Conservation (phyloP, 108 stramenopile genomes). For the Cyclostephanos tholiformis region DNA sequence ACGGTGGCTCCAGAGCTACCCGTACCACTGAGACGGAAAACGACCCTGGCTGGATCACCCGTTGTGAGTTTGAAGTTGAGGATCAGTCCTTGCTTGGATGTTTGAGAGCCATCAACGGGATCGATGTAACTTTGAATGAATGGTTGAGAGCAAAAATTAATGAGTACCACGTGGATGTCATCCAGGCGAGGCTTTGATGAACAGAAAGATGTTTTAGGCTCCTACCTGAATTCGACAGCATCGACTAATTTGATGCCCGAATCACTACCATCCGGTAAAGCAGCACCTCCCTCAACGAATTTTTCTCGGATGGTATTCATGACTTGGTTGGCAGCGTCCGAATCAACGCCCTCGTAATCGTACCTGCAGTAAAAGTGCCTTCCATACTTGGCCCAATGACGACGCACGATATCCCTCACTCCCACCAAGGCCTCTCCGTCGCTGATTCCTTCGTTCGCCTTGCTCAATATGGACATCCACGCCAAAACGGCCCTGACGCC, state of each 20-base stretch:
- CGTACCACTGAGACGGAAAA: constrained; percentile 97
- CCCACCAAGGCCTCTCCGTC: constrained; percentile 67
- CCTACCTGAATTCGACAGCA: constrained; percentile 75
- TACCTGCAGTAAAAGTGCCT: constrained; percentile 98
- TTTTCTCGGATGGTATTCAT: constrained; percentile 83
- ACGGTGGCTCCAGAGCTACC: constrained; percentile 97
- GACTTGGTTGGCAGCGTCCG: constrained; percentile 83
- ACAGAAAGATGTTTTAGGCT: background rate
- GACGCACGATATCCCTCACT: constrained; percentile 89
- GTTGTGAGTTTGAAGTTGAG: constrained; percentile 83
- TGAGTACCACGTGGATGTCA: background rate
- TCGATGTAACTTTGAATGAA: constrained; percentile 80
- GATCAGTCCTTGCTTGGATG: constrained; percentile 92
- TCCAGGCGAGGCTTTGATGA: background rate
- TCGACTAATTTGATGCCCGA: constrained; percentile 69
- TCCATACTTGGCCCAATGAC: constrained; percentile 96
- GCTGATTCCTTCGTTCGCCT: constrained; percentile 77
- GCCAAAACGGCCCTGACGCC: constrained; percentile 88
- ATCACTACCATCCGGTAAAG: constrained; percentile 36
- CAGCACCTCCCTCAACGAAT: constrained; percentile 62
- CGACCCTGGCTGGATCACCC: constrained; percentile 85
- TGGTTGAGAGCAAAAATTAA: background rate
- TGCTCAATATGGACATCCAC: constrained; percentile 97
- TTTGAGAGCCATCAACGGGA: constrained; percentile 92
- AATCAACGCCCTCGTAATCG: constrained; percentile 97